Evolutionary conservation across 768 basidiomycete species (phyloP).

Genomic region (Auricularia auricula-judae): DNA sequence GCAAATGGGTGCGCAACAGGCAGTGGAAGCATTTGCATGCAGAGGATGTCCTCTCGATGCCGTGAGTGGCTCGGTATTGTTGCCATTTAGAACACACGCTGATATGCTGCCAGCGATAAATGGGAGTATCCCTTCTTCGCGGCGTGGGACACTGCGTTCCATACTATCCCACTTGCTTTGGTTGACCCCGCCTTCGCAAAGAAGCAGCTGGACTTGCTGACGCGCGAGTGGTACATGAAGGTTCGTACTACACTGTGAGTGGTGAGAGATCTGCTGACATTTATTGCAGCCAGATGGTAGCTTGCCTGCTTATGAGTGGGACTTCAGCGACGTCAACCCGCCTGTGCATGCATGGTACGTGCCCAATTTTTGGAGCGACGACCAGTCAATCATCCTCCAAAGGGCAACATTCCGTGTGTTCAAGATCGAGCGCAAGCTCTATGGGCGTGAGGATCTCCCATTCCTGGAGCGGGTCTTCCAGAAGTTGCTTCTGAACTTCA

Average conservation of each 20-base stretch:
- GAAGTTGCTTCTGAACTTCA: constrained; percentile 92
- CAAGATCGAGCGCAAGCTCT: constrained; percentile 96
- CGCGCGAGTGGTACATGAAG: constrained; percentile 87
- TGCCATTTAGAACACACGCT: neutral
- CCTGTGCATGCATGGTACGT: constrained; percentile 87
- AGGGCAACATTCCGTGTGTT: constrained; percentile 93
- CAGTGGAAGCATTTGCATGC: constrained; percentile 96
- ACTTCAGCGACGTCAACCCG: constrained; percentile 96
- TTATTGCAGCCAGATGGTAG: constrained; percentile 90
- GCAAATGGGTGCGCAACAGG: constrained; percentile 75
- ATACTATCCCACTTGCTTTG: constrained; percentile 93
- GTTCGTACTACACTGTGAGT: neutral
- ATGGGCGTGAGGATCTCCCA: constrained; percentile 76
- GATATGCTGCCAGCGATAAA: constrained; percentile 24
- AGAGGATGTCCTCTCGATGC: constrained; percentile 96
- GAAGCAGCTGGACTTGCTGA: constrained; percentile 92
- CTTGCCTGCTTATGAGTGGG: constrained; percentile 99
- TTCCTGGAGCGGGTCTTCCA: constrained; percentile 99
- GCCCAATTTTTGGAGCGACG: no score
- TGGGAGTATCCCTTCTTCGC: constrained; percentile 99
- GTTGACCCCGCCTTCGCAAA: constrained; percentile 95
- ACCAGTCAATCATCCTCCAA: no score
- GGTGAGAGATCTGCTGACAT: no score
- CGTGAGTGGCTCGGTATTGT: constrained; percentile 34
- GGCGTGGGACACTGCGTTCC: constrained; percentile 98